Percentiles rank a stretch among this genome's conserved stretches.
Evolutionary conservation across 2,329 filamentous ascomycete genomes (phyloP).

Genomic region (Diaporthe longicolla): DNA sequence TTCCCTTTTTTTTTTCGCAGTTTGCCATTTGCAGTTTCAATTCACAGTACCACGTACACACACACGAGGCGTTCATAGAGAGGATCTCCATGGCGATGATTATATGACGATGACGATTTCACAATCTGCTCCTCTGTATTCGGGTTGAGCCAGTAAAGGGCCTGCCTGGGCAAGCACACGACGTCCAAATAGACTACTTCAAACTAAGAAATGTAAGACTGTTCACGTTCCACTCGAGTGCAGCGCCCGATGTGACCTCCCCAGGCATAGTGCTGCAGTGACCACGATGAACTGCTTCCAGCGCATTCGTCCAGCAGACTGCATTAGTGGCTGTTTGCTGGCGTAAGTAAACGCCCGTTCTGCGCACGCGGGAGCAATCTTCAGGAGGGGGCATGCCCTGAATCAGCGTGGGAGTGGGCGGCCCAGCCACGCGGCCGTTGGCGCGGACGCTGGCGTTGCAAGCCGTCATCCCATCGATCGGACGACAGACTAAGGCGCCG

Average conservation of each 20-base stretch:
- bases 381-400: slow-evolving; percentile 20
- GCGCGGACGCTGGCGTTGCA: slow-evolving; percentile 26
- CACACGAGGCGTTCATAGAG: slow-evolving; percentile 24
- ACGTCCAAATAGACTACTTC: slow-evolving; percentile 20
- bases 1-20: too few species aligned
- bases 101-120: not conserved
- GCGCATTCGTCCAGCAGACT: not conserved
- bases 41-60: not conserved
- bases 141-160: not conserved
- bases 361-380: not conserved
- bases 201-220: not conserved
- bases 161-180: slow-evolving; percentile 24
- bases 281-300: not conserved
- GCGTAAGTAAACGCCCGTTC: slow-evolving; percentile 6
- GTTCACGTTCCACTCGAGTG: not conserved
- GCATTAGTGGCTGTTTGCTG: slow-evolving; percentile 9
- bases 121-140: not conserved
- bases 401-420: not conserved
- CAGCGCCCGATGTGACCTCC: slow-evolving; percentile 21
- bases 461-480: slow-evolving; percentile 5
- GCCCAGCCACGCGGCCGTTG: slow-evolving; percentile 22
- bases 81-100: slow-evolving; percentile 13
- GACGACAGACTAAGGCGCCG: slow-evolving; percentile 19
- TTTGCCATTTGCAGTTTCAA: not conserved
- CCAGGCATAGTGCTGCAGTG: not conserved